Conservation (phyloP, 768 basidiomycete genomes). For the Auriscalpium vulgare region DNA sequence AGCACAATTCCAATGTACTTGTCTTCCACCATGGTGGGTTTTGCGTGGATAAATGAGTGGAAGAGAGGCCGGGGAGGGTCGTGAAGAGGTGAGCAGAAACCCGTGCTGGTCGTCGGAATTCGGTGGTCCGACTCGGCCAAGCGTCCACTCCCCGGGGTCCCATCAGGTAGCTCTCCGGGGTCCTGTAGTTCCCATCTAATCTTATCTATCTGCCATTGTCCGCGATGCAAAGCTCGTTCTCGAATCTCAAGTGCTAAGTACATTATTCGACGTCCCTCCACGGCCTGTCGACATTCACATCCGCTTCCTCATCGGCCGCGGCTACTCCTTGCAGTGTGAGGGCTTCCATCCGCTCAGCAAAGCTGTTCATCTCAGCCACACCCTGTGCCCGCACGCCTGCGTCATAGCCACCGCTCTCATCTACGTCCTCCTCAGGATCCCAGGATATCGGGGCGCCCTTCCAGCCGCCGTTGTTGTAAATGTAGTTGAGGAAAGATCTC, state of each 20-base stretch:
- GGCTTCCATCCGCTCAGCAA: constrained; percentile 28
- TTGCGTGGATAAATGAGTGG: background rate
- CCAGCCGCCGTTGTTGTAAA: constrained; percentile 49
- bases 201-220: background rate
- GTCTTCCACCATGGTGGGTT: constrained; percentile 65
- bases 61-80: background rate
- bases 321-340: constrained; percentile 17
- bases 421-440: constrained; percentile 35
- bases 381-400: constrained; percentile 24
- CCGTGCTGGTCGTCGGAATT: no score
- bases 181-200: background rate
- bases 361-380: constrained; percentile 34
- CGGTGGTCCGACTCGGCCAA: no score
- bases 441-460: constrained; percentile 40
- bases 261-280: constrained; percentile 4
- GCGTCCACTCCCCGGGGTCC: no score
- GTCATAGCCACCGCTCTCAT: constrained; percentile 35
- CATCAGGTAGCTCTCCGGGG: no score
- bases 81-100: background rate
- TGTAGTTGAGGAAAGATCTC: constrained; percentile 50
- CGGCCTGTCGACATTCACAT: constrained; percentile 4
- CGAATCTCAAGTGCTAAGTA: background rate
- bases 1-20: constrained; percentile 92
- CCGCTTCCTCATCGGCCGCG: background rate
- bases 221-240: background rate